These are phyloP conservation scores for Naumovozyma dairenensis DNA, from an alignment of 805 yeast species.

Conservation along the genomic window DNA sequence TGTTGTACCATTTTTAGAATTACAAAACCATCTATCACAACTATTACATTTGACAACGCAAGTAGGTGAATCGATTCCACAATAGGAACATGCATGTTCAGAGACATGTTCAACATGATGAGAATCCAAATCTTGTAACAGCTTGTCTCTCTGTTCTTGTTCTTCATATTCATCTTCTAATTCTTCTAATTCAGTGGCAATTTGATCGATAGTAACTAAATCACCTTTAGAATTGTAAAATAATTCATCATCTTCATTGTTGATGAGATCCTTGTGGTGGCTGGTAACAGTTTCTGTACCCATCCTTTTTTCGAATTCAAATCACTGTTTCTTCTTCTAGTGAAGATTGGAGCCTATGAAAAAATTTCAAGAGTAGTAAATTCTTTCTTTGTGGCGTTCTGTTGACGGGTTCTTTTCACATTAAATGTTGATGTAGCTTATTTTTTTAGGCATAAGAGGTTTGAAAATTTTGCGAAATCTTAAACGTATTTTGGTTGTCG, in stretches of 20 bases:
- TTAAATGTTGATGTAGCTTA: too few species aligned
- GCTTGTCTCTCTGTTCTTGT: not conserved
- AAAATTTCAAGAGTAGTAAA: too few species aligned
- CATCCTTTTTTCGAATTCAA: too few species aligned
- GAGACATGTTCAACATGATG: slow-evolving; percentile 9
- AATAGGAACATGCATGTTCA: slow-evolving; percentile 50
- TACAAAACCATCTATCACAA: slow-evolving; percentile 87
- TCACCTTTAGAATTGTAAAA: not conserved
- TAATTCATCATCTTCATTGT: not conserved
- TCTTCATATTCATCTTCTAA: slow-evolving; percentile 1
- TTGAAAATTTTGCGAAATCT: too few species aligned
- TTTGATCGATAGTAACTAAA: not conserved
- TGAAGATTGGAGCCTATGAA: too few species aligned
- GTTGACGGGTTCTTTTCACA: too few species aligned
- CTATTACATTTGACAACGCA: slow-evolving; percentile 66
- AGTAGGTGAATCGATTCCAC: slow-evolving; percentile 58
- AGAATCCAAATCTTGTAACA: not conserved
- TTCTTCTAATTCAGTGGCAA: not conserved
- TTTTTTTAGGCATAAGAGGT: too few species aligned
- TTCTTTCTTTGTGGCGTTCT: too few species aligned
- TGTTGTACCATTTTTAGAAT: slow-evolving; percentile 46
- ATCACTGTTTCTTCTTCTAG: too few species aligned
- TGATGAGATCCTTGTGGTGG: too few species aligned
- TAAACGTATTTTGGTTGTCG: too few species aligned
- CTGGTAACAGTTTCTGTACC: too few species aligned